Base-by-base conservation (phyloP, 495 filamentous ascomycete species). In the Pseudomonodictys pantanalensis region DNA sequence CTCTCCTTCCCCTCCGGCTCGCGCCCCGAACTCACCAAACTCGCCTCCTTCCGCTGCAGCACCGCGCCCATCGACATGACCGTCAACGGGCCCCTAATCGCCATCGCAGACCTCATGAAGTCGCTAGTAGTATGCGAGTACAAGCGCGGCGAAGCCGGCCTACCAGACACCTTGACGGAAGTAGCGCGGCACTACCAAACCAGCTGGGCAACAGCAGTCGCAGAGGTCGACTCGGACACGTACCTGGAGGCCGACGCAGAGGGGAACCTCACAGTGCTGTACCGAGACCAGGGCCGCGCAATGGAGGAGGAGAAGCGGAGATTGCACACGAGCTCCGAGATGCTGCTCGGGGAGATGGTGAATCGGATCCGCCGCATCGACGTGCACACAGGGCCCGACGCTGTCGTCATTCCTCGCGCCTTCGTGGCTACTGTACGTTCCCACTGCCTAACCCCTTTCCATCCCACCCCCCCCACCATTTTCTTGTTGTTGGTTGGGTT, bases 21-120 rank as follows among this genome's bases (percentile, higher is more conserved):
- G 46, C 47, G 42, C 3, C 72, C 73, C 2, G 52, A 63, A 51
- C 76, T 97, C 28, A 79, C 78, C 29, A 90, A 85, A 67, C 60
- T 86, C 8, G 86, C 86, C 39, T 83, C 81, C 10, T 97, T 89
- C 70, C 82, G 90, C 17, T 87, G 89, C 11, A 83, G 91, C 18
- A 96, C 90, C 0, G 88, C 88, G 26, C 95, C 93, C 1, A 82
- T 95, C 24, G 89, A 95, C 67, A 60, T 99, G n/a, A 79, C 83
- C 11, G 79, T 96, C 9, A 77, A 78, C 15, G 83, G 59, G 3
- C 44, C 87, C 55, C 78, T 82, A 25, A 92, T 97, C 60, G 88
- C 88, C 0, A 84, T 99, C 3, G 89, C 86, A 1, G 93, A 99
- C 65, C 75, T 99, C 35, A 97, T 96, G 91, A 96, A 97, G 76